Evolutionary conservation across 1,284 basidiomycete genomes (phyloP).

Genomic region (Mycosarcoma mackinlayi): DNA sequence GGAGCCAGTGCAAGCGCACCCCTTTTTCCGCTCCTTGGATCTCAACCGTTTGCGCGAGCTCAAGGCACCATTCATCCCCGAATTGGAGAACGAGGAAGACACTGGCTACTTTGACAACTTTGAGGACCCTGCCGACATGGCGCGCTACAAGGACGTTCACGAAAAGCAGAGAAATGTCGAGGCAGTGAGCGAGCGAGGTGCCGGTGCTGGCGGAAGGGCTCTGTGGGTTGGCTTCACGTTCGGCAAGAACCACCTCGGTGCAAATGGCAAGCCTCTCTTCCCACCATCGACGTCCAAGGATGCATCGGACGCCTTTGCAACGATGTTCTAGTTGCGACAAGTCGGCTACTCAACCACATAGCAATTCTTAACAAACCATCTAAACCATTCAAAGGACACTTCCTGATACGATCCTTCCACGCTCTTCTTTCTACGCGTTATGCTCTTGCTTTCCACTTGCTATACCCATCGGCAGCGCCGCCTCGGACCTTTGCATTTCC

Average conservation of each 20-base stretch:
- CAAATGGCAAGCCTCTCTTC: constrained; percentile 39
- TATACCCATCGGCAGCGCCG: constrained; percentile 27
- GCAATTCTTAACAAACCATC: too few relatives aligned
- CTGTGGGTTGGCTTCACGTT: constrained; percentile 99
- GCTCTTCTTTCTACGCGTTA: constrained; percentile 4
- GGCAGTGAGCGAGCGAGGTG: constrained; percentile 76
- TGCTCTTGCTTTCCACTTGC: constrained; percentile 12
- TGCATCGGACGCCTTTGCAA: constrained; percentile 54
- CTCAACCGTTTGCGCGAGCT: constrained; percentile 83
- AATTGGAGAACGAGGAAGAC: constrained; percentile 89
- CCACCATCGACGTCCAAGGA: constrained; percentile 32
- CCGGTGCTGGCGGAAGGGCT: constrained; percentile 75
- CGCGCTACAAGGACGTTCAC: constrained; percentile 88
- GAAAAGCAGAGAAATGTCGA: constrained; percentile 98
- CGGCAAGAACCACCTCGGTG: constrained; percentile 63
- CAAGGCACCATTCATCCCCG: constrained; percentile 93
- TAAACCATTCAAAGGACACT: not conserved
- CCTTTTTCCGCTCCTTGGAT: constrained; percentile 82
- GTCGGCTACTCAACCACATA: too few relatives aligned
- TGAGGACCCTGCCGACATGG: constrained; percentile 90
- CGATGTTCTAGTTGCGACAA: constrained; percentile 52
- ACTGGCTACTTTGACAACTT: constrained; percentile 99
- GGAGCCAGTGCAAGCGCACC: constrained; percentile 79
- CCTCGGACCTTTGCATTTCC: not conserved
- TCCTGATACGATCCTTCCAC: not conserved